Percentiles rank a stretch among this genome's conserved stretches.
These are phyloP conservation scores for Debaryomyces prosopidis DNA, from an alignment of 805 yeast genomes.

Conservation along the genomic window DNA sequence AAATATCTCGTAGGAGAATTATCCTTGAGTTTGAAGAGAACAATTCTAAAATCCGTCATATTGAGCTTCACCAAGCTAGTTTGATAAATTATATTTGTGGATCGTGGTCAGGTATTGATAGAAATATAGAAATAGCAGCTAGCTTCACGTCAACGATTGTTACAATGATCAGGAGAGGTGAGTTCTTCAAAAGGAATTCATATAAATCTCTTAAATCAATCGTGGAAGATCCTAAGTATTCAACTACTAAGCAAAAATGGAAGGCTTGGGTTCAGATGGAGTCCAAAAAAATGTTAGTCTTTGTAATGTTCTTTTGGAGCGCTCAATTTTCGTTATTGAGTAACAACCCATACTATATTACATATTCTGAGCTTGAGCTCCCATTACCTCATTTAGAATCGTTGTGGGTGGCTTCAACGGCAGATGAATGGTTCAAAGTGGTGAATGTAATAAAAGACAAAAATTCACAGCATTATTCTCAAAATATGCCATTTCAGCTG, in stretches of 20 bases:
- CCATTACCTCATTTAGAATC: conserved; percentile 1
- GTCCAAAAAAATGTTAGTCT: background rate
- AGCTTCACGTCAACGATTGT: background rate
- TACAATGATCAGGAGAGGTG: background rate
- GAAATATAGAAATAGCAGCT: background rate
- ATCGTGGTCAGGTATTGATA: conserved; percentile 2
- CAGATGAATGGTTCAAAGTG: conserved; percentile 1
- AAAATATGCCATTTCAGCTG: conserved; percentile 1
- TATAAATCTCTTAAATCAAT: background rate
- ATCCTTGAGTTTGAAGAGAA: background rate
- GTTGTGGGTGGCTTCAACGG: background rate
- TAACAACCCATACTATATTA: background rate
- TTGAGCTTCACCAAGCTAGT: conserved; percentile 2
- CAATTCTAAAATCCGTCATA: background rate
- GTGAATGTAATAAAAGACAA: background rate
- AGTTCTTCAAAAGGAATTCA: too few relatives aligned
- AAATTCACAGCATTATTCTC: background rate
- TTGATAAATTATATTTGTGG: conserved; percentile 2
- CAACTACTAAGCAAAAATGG: background rate
- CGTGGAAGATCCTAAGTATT: background rate
- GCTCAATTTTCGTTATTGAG: background rate
- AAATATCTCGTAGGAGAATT: background rate
- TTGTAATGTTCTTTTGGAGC: background rate
- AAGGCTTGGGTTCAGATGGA: conserved; percentile 1
- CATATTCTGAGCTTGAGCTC: background rate